Conservation (phyloP, 139 green algal genomes). For the Nannochloris sp. region DNA sequence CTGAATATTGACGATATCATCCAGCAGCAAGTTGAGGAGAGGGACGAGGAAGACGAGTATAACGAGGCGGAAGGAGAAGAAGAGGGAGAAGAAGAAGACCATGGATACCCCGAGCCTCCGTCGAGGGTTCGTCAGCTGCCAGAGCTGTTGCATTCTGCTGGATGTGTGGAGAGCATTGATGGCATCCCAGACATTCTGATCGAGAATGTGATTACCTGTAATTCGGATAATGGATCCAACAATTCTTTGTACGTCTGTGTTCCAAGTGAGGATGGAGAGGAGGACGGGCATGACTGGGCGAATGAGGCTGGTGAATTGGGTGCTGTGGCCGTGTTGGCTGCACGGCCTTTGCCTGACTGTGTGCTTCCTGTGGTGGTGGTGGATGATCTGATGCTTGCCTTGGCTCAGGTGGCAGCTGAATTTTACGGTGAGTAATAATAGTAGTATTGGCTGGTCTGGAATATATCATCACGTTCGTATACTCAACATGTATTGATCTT, state of each 20-base stretch:
- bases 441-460: background rate
- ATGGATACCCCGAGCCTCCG: conserved; percentile 10
- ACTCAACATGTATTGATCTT: background rate
- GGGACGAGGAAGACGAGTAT: background rate
- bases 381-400: conserved; percentile 10
- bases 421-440: conserved; percentile 23
- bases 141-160: conserved; percentile 46
- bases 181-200: conserved; percentile 17
- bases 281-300: conserved; percentile 17
- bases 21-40: background rate
- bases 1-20: background rate
- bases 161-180: conserved; percentile 32
- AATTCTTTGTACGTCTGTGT: conserved; percentile 26
- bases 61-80: background rate
- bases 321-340: conserved; percentile 19
- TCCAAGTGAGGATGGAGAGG: conserved; percentile 12
- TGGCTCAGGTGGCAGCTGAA: conserved; percentile 16
- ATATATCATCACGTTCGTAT: background rate
- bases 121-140: conserved; percentile 21
- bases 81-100: background rate
- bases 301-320: conserved; percentile 18
- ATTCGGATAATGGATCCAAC: conserved; percentile 8
- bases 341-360: background rate
- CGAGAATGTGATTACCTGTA: conserved; percentile 20
- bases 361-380: conserved; percentile 31